phyloP scores from a whole-genome alignment of 805 yeast species.

The Barnettozyma pratensis region DNA sequence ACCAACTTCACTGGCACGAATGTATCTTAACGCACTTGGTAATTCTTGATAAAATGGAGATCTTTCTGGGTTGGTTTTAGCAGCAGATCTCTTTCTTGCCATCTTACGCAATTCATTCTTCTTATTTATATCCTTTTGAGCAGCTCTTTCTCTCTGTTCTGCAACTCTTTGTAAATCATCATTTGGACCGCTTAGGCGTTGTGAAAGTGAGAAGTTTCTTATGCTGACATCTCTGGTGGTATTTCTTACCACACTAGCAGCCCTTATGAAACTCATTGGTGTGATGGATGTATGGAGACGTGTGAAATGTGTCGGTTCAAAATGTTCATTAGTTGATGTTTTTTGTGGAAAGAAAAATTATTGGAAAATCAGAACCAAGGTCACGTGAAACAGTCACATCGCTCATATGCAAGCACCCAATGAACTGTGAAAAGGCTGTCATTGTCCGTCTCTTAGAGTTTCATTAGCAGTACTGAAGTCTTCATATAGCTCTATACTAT shows the following conservation, averaged over 20 bases:
- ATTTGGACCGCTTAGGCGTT: slow-evolving; percentile 16
- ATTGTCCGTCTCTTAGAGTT: too few species aligned
- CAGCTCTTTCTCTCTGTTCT: slow-evolving; percentile 26
- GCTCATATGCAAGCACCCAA: too few species aligned
- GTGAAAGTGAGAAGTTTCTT: slow-evolving; percentile 16
- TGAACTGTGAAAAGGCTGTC: too few species aligned
- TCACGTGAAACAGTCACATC: background rate
- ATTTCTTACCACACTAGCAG: background rate
- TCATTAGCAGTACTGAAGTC: too few species aligned
- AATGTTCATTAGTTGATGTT: background rate
- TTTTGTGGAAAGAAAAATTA: background rate
- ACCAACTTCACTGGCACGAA: slow-evolving; percentile 91
- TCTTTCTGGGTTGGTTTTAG: slow-evolving; percentile 39
- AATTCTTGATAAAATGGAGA: slow-evolving; percentile 67
- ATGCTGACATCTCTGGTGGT: background rate
- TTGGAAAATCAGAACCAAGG: background rate
- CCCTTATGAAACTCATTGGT: slow-evolving; percentile 1
- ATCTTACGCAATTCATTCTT: slow-evolving; percentile 33
- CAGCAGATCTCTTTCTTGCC: slow-evolving; percentile 32
- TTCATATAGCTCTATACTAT: too few species aligned
- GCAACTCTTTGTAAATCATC: slow-evolving; percentile 25
- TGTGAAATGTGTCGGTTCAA: too few species aligned
- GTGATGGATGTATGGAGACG: background rate
- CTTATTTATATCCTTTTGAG: slow-evolving; percentile 20
- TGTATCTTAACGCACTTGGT: slow-evolving; percentile 65